Base-by-base conservation (phyloP, 192 early-diverging fungal species). In the Coemansia sp. region DNA sequence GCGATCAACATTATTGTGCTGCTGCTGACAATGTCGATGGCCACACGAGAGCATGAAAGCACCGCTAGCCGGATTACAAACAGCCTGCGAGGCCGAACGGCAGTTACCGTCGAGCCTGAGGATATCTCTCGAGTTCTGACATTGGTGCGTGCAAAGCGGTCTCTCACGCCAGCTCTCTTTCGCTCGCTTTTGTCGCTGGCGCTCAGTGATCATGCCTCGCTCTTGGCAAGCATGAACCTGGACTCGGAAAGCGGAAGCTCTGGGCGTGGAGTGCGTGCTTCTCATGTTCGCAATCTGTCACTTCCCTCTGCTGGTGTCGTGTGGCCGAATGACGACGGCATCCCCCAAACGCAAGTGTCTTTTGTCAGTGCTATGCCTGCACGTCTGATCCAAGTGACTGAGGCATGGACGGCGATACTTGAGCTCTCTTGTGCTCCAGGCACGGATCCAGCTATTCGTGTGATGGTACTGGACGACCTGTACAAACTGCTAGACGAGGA, bases 1-100 rank as follows among this genome's bases (percentile, higher is more conserved):
- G 77, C 73, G 21, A 68, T 80, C 43, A 75, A 80, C 66, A 80
- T 75, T 64, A 65, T 80, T n/a, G 77, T 69, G 42, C 47, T 80
- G 40, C 30, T 80, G 62, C 57, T 70, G 26, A 68, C 72, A 14
- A 72, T 71, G 73, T 64, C 65, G 19, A 42, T 33, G 13, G 57
- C 66, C 35, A 64, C 64, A 10, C 72, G 68, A 23, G 69, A 72
- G 43, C 62, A 72, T 7, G 69, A 70, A 30, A 80, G 73, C 59
- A 37, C 77, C 5, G 69, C 77, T 16, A 80, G 73, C 19, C 77
- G 77, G 28, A 70, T 80, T 32, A 75, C 77, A 26, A 80, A 69
- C 59, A 80, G 77, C 17, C 26, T 80, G 33, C 69, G 77, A 3
- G 77, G 77, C 42, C 73, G 77, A 6, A 58, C 62, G 5, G 26